A percentile compares a stretch with the other conserved stretches of the same genome.
These are phyloP conservation scores for Lentinula lateritia DNA, from an alignment of 768 basidiomycete genomes.

Conservation along the genomic window DNA sequence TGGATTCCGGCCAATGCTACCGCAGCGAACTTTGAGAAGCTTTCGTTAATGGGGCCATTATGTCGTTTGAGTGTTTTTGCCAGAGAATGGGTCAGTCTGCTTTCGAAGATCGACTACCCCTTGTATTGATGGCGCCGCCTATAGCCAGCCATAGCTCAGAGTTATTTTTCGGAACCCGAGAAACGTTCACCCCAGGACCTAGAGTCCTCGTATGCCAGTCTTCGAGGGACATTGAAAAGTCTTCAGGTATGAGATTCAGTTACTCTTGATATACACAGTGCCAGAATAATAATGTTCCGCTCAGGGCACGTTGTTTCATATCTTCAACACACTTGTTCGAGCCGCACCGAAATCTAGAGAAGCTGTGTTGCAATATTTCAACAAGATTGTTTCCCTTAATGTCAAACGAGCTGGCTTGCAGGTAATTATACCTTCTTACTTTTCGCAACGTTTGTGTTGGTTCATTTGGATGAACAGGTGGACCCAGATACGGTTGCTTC, in stretches of 20 bases:
- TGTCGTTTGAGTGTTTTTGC: constrained; percentile 81
- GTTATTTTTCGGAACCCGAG: constrained; percentile 85
- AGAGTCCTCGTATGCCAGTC: constrained; percentile 76
- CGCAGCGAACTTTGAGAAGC: constrained; percentile 55
- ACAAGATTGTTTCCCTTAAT: constrained; percentile 70
- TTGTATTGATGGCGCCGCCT: constrained; percentile 6
- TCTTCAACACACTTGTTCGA: constrained; percentile 86
- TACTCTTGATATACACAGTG: not conserved
- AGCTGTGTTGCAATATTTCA: constrained; percentile 78
- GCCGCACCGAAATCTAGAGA: constrained; percentile 75
- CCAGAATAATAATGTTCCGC: not conserved
- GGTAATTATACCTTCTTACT: constrained; percentile 28
- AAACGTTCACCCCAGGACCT: constrained; percentile 69
- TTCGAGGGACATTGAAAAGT: constrained; percentile 81
- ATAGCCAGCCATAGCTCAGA: constrained; percentile 69
- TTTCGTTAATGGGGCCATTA: constrained; percentile 78
- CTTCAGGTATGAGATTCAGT: constrained; percentile 60
- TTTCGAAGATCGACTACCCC: constrained; percentile 3
- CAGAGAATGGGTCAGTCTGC: constrained; percentile 73
- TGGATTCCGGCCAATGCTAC: constrained; percentile 65
- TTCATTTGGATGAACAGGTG: constrained; percentile 33
- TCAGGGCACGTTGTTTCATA: constrained; percentile 63
- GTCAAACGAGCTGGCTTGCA: constrained; percentile 88
- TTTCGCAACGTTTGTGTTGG: not conserved
- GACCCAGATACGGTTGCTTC: constrained; percentile 81